Evolutionary conservation across 2,329 filamentous ascomycete species (phyloP).

Genomic region (Pseudogymnoascus verrucosus): DNA sequence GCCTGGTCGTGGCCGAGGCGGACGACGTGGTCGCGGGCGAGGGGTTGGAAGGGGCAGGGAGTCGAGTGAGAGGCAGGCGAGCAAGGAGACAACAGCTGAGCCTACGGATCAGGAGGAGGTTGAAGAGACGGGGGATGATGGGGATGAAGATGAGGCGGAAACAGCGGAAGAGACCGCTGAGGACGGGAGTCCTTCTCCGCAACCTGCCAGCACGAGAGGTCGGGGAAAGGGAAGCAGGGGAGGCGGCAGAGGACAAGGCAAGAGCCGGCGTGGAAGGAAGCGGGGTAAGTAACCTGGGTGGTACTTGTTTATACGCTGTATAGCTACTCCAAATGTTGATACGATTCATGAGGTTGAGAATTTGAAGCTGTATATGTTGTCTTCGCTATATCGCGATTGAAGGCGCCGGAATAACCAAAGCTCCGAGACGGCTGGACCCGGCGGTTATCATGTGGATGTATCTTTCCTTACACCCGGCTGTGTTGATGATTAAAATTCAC

Average conservation of each 20-base stretch:
- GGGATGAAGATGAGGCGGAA: conserved; percentile 32
- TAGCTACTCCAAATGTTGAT: background rate
- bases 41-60: conserved; percentile 32
- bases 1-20: conserved; percentile 28
- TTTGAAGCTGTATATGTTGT: background rate
- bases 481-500: background rate
- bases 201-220: conserved; percentile 16
- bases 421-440: background rate
- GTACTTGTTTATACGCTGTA: background rate
- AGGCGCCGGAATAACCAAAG: background rate
- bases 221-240: conserved; percentile 15
- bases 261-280: conserved; percentile 6
- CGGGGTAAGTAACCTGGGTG: background rate
- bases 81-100: conserved; percentile 25
- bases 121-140: conserved; percentile 23
- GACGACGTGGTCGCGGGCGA: conserved; percentile 36
- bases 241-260: conserved; percentile 8
- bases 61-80: conserved; percentile 28
- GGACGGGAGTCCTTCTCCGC: conserved; percentile 22
- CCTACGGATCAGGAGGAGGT: conserved; percentile 28
- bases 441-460: conserved; percentile 3
- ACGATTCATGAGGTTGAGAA: background rate
- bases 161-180: conserved; percentile 27
- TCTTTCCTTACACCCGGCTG: background rate
- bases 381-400: background rate